A percentile compares a stretch with the other conserved stretches of the same genome.
These are phyloP conservation scores for Thelonectria rubi DNA, from an alignment of 2,329 filamentous ascomycete species.

Conservation along the genomic window DNA sequence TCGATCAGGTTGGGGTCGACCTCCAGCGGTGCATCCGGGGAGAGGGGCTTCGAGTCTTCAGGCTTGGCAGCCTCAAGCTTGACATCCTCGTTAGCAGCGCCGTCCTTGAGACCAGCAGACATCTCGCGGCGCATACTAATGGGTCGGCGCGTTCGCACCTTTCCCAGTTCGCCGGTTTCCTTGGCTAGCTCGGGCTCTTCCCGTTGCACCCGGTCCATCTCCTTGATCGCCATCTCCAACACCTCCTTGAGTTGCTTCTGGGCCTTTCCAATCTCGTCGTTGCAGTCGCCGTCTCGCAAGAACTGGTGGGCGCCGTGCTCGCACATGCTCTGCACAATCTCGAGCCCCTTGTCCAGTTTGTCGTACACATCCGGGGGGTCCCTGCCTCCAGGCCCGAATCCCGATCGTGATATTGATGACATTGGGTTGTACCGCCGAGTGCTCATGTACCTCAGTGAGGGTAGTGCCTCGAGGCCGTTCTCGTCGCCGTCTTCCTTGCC, in stretches of 20 bases:
- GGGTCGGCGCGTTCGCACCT: constrained; percentile 60
- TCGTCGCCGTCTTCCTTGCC: constrained; percentile 54
- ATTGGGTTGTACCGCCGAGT: constrained; percentile 47
- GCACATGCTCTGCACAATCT: constrained; percentile 81
- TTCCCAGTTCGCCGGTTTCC: constrained; percentile 50
- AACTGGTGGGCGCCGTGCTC: constrained; percentile 91
- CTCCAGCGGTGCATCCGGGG: constrained; percentile 41
- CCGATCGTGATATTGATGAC: constrained; percentile 41
- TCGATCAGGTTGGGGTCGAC: constrained; percentile 48
- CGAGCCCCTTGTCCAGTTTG: constrained; percentile 78
- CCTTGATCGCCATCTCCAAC: constrained; percentile 66
- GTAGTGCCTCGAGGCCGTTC: constrained; percentile 44
- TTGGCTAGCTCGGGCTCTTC: constrained; percentile 60
- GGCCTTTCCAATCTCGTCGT: constrained; percentile 76
- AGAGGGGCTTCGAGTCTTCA: constrained; percentile 10
- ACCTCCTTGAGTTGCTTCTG: constrained; percentile 72
- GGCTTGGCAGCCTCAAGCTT: constrained; percentile 40
- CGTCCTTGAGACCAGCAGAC: constrained; percentile 43
- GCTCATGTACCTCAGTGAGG: constrained; percentile 53
- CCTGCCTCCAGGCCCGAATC: constrained; percentile 34
- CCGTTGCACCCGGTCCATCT: constrained; percentile 64
- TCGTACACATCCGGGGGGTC: constrained; percentile 68
- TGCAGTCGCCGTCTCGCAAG: constrained; percentile 86
- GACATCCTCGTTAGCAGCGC: constrained; percentile 40
- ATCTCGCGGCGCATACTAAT: constrained; percentile 62